These are phyloP conservation scores for Achaetomiella virescens DNA, from an alignment of 495 filamentous ascomycete species.

Conservation along the genomic window DNA sequence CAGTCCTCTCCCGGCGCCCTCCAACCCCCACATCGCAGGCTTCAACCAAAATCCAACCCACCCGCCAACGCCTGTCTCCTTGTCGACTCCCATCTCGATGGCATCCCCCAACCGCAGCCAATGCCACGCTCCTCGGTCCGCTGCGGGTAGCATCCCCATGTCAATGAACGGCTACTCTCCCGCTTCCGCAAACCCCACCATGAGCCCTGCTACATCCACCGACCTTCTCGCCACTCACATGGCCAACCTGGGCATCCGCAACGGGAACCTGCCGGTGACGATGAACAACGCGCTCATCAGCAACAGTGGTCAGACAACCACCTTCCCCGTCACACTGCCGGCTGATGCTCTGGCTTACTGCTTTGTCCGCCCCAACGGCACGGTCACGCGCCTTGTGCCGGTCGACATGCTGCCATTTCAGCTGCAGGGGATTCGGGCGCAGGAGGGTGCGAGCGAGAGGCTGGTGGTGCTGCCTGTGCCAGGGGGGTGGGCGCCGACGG, in stretches of 20 bases:
- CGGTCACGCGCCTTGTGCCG: slow-evolving; percentile 56
- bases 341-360: slow-evolving; percentile 38
- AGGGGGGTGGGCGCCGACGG: slow-evolving; percentile 29
- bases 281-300: background rate
- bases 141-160: background rate
- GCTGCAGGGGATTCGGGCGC: slow-evolving; percentile 29
- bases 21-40: background rate
- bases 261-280: background rate
- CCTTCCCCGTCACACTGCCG: background rate
- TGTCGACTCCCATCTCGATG: background rate
- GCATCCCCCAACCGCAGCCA: background rate
- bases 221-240: background rate
- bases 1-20: background rate
- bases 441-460: slow-evolving; percentile 25
- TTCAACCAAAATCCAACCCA: background rate
- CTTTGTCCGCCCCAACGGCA: slow-evolving; percentile 51
- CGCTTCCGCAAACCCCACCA: background rate
- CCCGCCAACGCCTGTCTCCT: background rate
- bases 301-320: background rate
- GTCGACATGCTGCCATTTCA: slow-evolving; percentile 55
- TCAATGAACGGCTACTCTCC: background rate
- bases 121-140: background rate
- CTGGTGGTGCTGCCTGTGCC: slow-evolving; percentile 41
- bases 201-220: background rate
- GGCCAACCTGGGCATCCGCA: background rate